These are phyloP conservation scores for Haplosporangium sp. DNA, from an alignment of 371 early-diverging fungal species.

Conservation along the genomic window DNA sequence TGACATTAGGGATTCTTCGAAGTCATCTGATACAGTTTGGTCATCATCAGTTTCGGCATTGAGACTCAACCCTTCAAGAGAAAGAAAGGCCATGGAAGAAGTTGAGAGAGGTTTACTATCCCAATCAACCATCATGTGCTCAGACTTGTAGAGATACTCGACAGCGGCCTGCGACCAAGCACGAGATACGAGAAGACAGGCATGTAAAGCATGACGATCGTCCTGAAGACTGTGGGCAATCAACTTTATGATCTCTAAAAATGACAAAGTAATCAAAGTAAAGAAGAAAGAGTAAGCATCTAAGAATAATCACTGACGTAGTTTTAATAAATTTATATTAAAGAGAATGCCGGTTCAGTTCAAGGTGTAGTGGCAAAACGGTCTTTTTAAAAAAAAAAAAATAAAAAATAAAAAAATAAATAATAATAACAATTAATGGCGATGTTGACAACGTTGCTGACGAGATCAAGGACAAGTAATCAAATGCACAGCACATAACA, in stretches of 20 bases:
- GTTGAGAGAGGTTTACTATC: constrained; percentile 11
- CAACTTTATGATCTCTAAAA: constrained; percentile 30
- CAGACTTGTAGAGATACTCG: constrained; percentile 53
- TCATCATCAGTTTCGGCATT: constrained; percentile 3
- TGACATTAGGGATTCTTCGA: neutral
- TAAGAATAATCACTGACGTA: neutral
- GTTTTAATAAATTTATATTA: too few species aligned
- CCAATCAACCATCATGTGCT: constrained; percentile 42
- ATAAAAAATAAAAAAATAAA: too few species aligned
- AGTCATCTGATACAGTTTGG: neutral
- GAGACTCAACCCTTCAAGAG: constrained; percentile 13
- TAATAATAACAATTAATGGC: too few species aligned
- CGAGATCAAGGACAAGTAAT: neutral
- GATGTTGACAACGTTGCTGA: neutral
- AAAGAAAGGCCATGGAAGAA: neutral
- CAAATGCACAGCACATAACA: neutral
- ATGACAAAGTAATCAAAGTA: too few species aligned
- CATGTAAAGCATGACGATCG: constrained; percentile 38
- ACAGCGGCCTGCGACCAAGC: constrained; percentile 53
- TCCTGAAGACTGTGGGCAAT: constrained; percentile 31
- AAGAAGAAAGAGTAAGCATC: neutral
- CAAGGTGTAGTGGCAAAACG: neutral
- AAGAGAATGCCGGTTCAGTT: too few species aligned
- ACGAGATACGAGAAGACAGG: constrained; percentile 48
- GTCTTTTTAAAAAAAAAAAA: neutral